A percentile compares a stretch with the other conserved stretches of the same genome.
phyloP scores from a whole-genome alignment of 2,329 filamentous ascomycete genomes.

The Clonostachys chloroleuca region DNA sequence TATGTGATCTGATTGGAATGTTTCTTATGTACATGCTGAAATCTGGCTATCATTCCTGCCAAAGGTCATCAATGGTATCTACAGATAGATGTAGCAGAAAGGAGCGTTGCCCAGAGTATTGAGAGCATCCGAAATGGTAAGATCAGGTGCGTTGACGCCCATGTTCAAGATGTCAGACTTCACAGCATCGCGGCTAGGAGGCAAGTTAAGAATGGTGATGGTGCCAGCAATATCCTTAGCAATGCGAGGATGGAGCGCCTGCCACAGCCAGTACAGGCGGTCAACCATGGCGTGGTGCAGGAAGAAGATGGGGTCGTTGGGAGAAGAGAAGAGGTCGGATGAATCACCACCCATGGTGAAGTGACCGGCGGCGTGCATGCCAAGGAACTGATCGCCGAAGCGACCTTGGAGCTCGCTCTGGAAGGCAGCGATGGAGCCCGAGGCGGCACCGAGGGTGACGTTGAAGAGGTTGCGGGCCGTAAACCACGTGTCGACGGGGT shows the following conservation, averaged over 20 bases:
- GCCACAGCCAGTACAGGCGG: constrained; percentile 16
- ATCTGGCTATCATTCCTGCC: too few species aligned
- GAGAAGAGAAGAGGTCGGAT: constrained; percentile 18
- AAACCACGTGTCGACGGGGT: constrained; percentile 1
- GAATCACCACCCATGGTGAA: constrained; percentile 31
- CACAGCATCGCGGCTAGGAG: constrained; percentile 6
- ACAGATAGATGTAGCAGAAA: constrained; percentile 7
- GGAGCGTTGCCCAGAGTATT: constrained; percentile 6
- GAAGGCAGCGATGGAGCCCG: not conserved
- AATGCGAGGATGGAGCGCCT: constrained; percentile 6
- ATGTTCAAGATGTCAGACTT: constrained; percentile 4
- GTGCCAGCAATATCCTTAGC: constrained; percentile 1
- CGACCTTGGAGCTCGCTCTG: constrained; percentile 1
- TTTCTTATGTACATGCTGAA: too few species aligned
- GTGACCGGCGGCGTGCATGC: constrained; percentile 33
- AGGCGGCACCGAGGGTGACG: constrained; percentile 1
- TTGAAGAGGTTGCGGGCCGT: constrained; percentile 9
- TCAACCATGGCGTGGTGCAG: constrained; percentile 16
- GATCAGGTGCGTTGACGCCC: constrained; percentile 1
- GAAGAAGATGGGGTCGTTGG: constrained; percentile 18
- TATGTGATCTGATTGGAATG: too few species aligned
- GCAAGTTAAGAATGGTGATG: constrained; percentile 5
- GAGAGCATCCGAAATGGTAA: constrained; percentile 2
- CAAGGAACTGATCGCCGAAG: constrained; percentile 21
- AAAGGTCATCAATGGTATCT: not conserved